Evolutionary conservation across 805 yeast species (phyloP).

Genomic region (Cephaloascus albidus): DNA sequence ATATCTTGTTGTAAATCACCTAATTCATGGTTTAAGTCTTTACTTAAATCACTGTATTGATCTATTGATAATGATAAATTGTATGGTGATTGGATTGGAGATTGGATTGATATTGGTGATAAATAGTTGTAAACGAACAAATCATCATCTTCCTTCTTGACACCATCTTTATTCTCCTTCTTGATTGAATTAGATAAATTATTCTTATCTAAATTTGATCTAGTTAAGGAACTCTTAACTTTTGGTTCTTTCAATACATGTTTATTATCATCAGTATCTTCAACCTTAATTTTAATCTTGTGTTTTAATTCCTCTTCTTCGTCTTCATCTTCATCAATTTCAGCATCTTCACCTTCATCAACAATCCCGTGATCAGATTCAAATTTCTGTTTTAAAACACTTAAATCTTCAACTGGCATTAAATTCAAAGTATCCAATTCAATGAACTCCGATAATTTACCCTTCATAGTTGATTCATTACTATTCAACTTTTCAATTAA

Average conservation of each 20-base stretch:
- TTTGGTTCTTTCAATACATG: too few species aligned
- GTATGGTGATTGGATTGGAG: conserved; percentile 28
- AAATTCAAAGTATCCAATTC: neutral
- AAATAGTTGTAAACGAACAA: conserved; percentile 21
- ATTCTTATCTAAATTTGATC: neutral
- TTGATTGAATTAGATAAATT: neutral
- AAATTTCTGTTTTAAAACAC: neutral
- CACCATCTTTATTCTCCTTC: neutral
- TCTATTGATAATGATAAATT: conserved; percentile 18
- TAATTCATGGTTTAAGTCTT: too few species aligned
- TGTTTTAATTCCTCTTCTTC: neutral
- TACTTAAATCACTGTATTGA: too few species aligned
- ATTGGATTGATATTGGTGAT: conserved; percentile 32
- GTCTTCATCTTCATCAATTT: neutral
- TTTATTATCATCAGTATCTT: neutral
- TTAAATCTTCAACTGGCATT: neutral
- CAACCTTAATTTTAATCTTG: neutral
- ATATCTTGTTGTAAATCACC: too few species aligned
- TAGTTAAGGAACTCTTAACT: neutral
- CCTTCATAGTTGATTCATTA: neutral
- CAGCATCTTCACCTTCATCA: neutral
- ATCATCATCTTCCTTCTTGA: conserved; percentile 2
- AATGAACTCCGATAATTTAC: neutral
- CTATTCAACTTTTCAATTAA: conserved; percentile 12
- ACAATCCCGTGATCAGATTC: neutral